Conservation (phyloP, 306 rosid genomes). For the Sicyos baderoa region DNA sequence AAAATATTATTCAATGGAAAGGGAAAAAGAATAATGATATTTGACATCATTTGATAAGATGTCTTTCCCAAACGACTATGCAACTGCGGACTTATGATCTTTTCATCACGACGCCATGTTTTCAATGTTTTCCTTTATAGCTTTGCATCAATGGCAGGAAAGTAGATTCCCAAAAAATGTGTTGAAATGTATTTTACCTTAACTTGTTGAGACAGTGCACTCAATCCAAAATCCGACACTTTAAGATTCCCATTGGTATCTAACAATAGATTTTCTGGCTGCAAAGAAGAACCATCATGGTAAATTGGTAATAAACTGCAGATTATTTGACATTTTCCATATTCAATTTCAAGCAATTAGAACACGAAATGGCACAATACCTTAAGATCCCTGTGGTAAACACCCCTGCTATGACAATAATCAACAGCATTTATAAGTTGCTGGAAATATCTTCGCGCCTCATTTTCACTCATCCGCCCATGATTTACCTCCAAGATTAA, state of each 20-base stretch:
- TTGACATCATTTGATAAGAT: neutral
- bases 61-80: neutral
- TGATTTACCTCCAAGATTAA: constrained; percentile 61
- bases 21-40: neutral
- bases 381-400: constrained; percentile 90
- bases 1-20: neutral
- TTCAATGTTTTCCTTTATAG: neutral
- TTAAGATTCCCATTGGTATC: constrained; percentile 77
- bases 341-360: neutral
- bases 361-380: constrained; percentile 28
- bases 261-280: constrained; percentile 93
- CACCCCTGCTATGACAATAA: constrained; percentile 99
- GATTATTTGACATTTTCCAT: constrained; percentile 4
- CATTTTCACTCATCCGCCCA: constrained; percentile 85
- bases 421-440: constrained; percentile 95
- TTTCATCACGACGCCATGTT: neutral
- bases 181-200: constrained; percentile 42
- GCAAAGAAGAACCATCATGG: constrained; percentile 30
- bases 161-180: neutral
- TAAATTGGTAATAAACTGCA: neutral
- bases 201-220: constrained; percentile 93
- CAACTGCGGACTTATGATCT: neutral
- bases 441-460: constrained; percentile 90
- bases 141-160: constrained; percentile 15
- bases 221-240: constrained; percentile 96